Evolutionary conservation across 768 basidiomycete species (phyloP).

Genomic region (Zangia roseola): DNA sequence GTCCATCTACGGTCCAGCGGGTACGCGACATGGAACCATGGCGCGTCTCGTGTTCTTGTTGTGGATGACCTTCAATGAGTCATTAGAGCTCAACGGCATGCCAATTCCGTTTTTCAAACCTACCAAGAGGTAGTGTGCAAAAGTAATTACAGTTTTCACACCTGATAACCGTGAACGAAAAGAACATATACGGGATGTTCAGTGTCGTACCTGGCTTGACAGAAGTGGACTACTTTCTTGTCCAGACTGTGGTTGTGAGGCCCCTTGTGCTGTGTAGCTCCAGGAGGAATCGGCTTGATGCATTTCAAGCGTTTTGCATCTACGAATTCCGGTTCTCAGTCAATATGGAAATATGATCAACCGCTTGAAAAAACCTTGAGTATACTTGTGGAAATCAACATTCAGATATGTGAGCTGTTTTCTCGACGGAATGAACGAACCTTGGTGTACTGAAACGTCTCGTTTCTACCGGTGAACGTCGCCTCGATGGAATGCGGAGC

Average conservation of each 20-base stretch:
- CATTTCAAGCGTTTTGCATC: constrained; percentile 53
- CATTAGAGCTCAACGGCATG: background rate
- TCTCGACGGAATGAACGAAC: constrained; percentile 26
- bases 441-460: constrained; percentile 66
- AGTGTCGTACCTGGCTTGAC: constrained; percentile 42
- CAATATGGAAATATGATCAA: background rate
- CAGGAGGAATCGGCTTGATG: constrained; percentile 44
- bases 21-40: constrained; percentile 65
- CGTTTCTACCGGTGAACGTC: constrained; percentile 57
- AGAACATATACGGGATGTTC: background rate
- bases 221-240: constrained; percentile 49
- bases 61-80: constrained; percentile 46
- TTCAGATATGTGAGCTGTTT: background rate
- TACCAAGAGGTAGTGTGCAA: constrained; percentile 57
- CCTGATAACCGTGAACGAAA: constrained; percentile 24
- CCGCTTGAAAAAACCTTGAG: constrained; percentile 41
- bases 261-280: constrained; percentile 43
- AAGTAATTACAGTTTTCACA: constrained; percentile 58
- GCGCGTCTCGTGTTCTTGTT: constrained; percentile 59
- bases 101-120: background rate
- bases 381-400: constrained; percentile 37
- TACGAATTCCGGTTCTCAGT: constrained; percentile 15
- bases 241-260: constrained; percentile 49
- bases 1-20: constrained; percentile 55
- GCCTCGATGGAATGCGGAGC: constrained; percentile 59